These are phyloP conservation scores for Aspergillus carlsbadensis DNA, from an alignment of 495 filamentous ascomycete species.

Conservation along the genomic window DNA sequence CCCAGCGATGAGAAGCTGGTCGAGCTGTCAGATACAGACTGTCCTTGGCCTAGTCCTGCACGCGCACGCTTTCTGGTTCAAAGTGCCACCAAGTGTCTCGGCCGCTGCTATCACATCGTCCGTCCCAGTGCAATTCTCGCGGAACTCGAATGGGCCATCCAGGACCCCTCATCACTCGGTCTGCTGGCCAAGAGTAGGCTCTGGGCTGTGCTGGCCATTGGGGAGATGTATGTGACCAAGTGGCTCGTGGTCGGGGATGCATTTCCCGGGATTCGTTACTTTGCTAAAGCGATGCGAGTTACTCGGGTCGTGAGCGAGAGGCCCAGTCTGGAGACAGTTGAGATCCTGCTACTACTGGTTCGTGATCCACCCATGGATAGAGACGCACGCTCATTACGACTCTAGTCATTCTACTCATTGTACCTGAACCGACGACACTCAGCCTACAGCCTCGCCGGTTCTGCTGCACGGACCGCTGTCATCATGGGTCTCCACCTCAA, in stretches of 20 bases:
- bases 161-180: conserved; percentile 13
- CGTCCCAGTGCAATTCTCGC: conserved; percentile 27
- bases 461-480: conserved; percentile 28
- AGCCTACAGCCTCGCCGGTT: conserved; percentile 28
- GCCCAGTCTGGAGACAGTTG: conserved; percentile 26
- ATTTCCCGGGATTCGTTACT: conserved; percentile 31
- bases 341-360: conserved; percentile 28
- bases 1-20: conserved; percentile 18
- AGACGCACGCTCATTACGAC: conserved; percentile 7
- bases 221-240: conserved; percentile 30
- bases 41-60: conserved; percentile 26
- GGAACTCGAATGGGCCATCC: not conserved
- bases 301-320: conserved; percentile 32
- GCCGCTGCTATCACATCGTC: conserved; percentile 31
- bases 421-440: conserved; percentile 35
- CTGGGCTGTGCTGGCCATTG: conserved; percentile 27
- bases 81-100: conserved; percentile 27
- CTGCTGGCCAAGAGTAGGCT: conserved; percentile 14
- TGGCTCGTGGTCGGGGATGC: conserved; percentile 13
- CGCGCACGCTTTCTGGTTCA: conserved; percentile 27
- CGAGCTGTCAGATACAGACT: conserved; percentile 16
- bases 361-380: not conserved
- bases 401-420: conserved; percentile 31
- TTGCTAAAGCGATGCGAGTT: conserved; percentile 31
- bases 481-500: conserved; percentile 35